Evolutionary conservation across 345 rosid species (phyloP).

Genomic region (Turritis glabra): DNA sequence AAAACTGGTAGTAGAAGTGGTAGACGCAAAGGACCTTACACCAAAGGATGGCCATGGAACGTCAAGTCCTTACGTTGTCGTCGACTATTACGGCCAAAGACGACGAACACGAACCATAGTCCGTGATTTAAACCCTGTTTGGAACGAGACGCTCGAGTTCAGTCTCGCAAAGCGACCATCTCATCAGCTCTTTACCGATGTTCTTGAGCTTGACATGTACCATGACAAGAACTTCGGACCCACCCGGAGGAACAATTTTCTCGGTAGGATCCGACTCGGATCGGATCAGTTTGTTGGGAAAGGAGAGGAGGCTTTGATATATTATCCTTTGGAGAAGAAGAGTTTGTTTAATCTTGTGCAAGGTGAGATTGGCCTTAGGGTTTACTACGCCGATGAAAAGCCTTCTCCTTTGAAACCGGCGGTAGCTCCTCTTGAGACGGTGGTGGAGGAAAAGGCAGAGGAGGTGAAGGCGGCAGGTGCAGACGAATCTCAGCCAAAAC

Average conservation of each 20-base stretch:
- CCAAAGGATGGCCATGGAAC: constrained; percentile 90
- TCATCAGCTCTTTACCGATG: constrained; percentile 54
- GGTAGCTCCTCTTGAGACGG: constrained; percentile 34
- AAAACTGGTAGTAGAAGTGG: constrained; percentile 80
- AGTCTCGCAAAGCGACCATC: constrained; percentile 54
- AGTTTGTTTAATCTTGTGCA: constrained; percentile 55
- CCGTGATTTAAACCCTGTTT: constrained; percentile 69
- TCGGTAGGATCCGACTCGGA: constrained; percentile 67
- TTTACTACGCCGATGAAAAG: constrained; percentile 59
- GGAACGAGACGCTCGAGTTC: constrained; percentile 80
- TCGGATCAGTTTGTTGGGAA: constrained; percentile 71
- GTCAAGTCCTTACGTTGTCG: constrained; percentile 81
- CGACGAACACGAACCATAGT: constrained; percentile 55
- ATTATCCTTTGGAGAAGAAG: constrained; percentile 69
- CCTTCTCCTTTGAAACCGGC: constrained; percentile 31
- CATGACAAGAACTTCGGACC: constrained; percentile 79
- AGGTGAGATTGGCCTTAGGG: constrained; percentile 77
- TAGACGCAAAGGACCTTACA: constrained; percentile 61
- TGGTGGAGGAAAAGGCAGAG: constrained; percentile 40
- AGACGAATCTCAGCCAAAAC: constrained; percentile 30
- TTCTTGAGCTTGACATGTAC: constrained; percentile 67
- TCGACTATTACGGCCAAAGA: constrained; percentile 82
- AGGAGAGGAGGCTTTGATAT: constrained; percentile 87
- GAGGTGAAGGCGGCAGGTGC: neutral
- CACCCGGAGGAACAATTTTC: constrained; percentile 59